Evolutionary conservation across 1,284 basidiomycete species (phyloP).

Genomic region (Uromyces viciae-fabae): DNA sequence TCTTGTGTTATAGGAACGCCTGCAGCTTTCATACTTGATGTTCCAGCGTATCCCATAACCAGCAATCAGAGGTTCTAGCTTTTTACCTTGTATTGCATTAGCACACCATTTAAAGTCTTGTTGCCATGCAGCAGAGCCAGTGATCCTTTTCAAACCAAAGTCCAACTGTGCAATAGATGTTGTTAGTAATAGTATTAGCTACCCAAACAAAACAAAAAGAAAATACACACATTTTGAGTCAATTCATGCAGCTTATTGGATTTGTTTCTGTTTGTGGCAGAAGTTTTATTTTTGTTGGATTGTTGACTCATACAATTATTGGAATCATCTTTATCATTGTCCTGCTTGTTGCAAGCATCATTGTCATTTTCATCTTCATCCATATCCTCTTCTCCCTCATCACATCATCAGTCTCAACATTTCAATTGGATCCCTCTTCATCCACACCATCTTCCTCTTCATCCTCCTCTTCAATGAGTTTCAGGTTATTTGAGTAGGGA

Average conservation of each 20-base stretch:
- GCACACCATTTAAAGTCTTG: neutral
- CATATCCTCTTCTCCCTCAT: too few species aligned
- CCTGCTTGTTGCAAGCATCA: neutral
- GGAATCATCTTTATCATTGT: neutral
- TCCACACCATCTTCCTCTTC: neutral
- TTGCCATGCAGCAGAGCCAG: neutral
- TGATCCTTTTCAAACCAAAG: neutral
- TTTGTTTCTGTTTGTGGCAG: neutral
- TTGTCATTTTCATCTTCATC: neutral
- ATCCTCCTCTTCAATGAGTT: neutral
- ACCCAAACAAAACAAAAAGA: neutral
- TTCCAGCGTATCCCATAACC: slow-evolving; percentile 23
- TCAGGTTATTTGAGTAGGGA: neutral
- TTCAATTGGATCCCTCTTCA: neutral
- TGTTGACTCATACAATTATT: neutral
- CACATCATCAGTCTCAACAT: neutral
- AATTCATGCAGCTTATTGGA: slow-evolving; percentile 4
- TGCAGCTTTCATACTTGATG: slow-evolving; percentile 14
- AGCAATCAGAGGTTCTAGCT: neutral
- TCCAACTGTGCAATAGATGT: too few species aligned
- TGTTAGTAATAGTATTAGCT: neutral
- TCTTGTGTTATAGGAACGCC: neutral
- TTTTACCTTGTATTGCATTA: too few species aligned
- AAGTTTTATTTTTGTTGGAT: neutral
- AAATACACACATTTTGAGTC: neutral